A percentile compares a stretch with the other conserved stretches of the same genome.
Conservation (phyloP, 176 grass and related monocot species). For the Carex littledalei region DNA sequence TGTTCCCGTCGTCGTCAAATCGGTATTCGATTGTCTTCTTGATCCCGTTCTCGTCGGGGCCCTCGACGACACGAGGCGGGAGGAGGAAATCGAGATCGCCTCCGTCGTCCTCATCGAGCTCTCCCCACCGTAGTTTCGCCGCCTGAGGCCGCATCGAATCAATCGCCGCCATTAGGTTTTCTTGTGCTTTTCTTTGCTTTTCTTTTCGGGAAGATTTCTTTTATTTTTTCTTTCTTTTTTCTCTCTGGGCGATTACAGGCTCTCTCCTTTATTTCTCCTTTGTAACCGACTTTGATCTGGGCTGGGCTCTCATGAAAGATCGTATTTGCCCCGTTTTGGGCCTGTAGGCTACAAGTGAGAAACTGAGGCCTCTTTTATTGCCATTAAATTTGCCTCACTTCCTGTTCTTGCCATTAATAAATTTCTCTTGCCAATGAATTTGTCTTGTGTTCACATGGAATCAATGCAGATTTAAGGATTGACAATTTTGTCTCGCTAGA, state of each 20-base stretch:
- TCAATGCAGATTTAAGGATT: too few species aligned
- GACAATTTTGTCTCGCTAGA: too few species aligned
- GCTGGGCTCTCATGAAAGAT: background rate
- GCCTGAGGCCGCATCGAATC: constrained; percentile 29
- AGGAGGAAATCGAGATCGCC: constrained; percentile 73
- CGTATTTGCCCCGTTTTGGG: too few species aligned
- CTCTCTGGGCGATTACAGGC: background rate
- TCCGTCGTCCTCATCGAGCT: constrained; percentile 70
- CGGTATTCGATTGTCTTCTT: constrained; percentile 69
- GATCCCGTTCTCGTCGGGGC: constrained; percentile 68
- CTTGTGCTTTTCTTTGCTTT: background rate
- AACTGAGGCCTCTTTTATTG: too few species aligned
- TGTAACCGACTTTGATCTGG: background rate
- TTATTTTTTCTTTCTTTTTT: background rate
- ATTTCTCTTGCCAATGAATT: too few species aligned
- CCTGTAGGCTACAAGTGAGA: too few species aligned
- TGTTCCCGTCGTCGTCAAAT: constrained; percentile 76
- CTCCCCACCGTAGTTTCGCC: constrained; percentile 58
- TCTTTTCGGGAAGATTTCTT: background rate
- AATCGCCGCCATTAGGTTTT: constrained; percentile 34
- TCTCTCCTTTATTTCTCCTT: background rate
- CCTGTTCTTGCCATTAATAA: too few species aligned
- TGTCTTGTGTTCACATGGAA: too few species aligned
- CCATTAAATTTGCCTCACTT: too few species aligned
- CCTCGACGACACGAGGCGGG: constrained; percentile 53